These are phyloP conservation scores for Piromyces finnis DNA, from an alignment of 192 early-diverging fungal species.

Conservation along the genomic window DNA sequence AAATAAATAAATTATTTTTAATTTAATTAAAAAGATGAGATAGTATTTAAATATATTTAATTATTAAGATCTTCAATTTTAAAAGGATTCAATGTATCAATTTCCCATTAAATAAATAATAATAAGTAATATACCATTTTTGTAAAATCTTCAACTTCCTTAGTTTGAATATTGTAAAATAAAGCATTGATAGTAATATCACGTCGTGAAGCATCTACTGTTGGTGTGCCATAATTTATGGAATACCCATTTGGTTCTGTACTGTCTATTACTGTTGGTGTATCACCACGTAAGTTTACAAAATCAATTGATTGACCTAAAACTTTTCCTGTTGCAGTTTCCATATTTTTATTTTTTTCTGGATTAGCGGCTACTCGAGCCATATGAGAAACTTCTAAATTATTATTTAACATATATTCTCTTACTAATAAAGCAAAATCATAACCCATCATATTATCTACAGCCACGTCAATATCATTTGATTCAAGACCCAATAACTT, in stretches of 20 bases:
- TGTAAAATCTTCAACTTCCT: slow-evolving; percentile 73
- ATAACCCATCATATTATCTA: slow-evolving; percentile 83
- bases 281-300: slow-evolving; percentile 84
- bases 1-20: too few species aligned
- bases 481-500: slow-evolving; percentile 69
- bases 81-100: too few species aligned
- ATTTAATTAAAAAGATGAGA: too few species aligned
- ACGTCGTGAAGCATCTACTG: slow-evolving; percentile 78
- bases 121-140: slow-evolving; percentile 8
- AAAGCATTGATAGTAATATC: slow-evolving; percentile 96
- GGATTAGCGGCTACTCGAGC: slow-evolving; percentile 83
- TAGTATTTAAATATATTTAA: too few species aligned
- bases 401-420: slow-evolving; percentile 19
- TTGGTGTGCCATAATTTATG: slow-evolving; percentile 68
- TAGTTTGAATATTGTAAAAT: slow-evolving; percentile 87
- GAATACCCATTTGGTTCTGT: slow-evolving; percentile 3
- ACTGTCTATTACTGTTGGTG: slow-evolving; percentile 28
- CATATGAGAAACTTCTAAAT: slow-evolving; percentile 15
- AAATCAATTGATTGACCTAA: slow-evolving; percentile 74
- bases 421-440: slow-evolving; percentile 69
- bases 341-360: slow-evolving; percentile 89
- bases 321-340: slow-evolving; percentile 82
- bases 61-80: too few species aligned
- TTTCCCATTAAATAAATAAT: too few species aligned
- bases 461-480: slow-evolving; percentile 86